A percentile compares a stretch with the other conserved stretches of the same genome.
Evolutionary conservation across 805 yeast genomes (phyloP).

Genomic region (Saccharomycopsis olivae): DNA sequence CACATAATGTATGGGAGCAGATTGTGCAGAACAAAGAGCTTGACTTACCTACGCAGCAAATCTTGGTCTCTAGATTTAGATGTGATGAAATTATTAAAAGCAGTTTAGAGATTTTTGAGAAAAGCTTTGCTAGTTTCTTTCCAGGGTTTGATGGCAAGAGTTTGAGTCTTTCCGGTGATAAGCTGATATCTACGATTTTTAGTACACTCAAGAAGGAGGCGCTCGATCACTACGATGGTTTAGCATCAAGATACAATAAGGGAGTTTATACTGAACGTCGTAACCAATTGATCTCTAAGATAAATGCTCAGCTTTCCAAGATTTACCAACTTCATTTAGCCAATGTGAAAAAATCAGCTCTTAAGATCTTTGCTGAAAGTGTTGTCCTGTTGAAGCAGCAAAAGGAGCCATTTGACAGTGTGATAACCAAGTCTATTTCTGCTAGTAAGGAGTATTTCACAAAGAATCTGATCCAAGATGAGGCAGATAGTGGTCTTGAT

Average conservation of each 20-base stretch:
- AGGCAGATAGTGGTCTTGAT: conserved; percentile 4
- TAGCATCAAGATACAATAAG: conserved; percentile 67
- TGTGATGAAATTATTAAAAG: conserved; percentile 75
- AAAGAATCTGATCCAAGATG: conserved; percentile 23
- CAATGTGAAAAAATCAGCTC: conserved; percentile 26
- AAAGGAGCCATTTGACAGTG: conserved; percentile 5
- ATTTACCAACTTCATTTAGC: conserved; percentile 34
- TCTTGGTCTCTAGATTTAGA: conserved; percentile 84
- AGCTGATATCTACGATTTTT: conserved; percentile 37
- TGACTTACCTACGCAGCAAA: conserved; percentile 95
- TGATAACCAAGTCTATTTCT: background rate
- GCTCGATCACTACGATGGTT: conserved; percentile 46
- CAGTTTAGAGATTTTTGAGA: conserved; percentile 37
- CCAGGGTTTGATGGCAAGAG: conserved; percentile 22
- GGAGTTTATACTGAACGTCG: conserved; percentile 60
- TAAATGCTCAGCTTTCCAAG: conserved; percentile 36
- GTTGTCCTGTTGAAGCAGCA: conserved; percentile 20
- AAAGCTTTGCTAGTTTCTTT: conserved; percentile 24
- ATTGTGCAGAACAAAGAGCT: conserved; percentile 88
- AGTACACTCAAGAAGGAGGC: conserved; percentile 34
- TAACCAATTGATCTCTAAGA: conserved; percentile 32
- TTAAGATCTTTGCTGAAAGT: conserved; percentile 23
- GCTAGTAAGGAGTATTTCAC: conserved; percentile 8
- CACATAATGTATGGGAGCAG: conserved; percentile 88
- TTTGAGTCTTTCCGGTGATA: conserved; percentile 16